Base-by-base conservation (phyloP, 495 filamentous ascomycete genomes). In the Aspergillus mulundensis region DNA sequence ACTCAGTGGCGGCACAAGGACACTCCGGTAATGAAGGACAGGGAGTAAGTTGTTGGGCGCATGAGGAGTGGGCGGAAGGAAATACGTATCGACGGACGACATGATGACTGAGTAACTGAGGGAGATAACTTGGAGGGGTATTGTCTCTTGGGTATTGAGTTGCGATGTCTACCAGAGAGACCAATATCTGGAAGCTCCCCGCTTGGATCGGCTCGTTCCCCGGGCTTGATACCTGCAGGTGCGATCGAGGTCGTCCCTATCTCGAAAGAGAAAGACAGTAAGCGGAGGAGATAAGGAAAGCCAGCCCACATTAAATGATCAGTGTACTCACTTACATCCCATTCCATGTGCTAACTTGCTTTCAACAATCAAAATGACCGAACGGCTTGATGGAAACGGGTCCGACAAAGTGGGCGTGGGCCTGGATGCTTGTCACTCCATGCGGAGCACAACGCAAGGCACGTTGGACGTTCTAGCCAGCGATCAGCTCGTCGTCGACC, bases 21-120 rank as follows among this genome's bases (percentile, higher is more conserved):
- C 32, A 15, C 12, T 36, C 32, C 11, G 32, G 32, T 36, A 76
- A 24, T 77, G 57, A 18, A 78, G 66, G 25, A 71, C 70, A 1
- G 72, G 68, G 3, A 74, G 61, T 10, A 39, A 25, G 21, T 67
- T 73, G 56, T 78, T 76, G 11, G 73, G 72, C 21, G 74, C 68
- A 48, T 73, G 61, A 14, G 59, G 40, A 19, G 71, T 75, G 1
- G 70, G 67, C n/a, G 58, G 45, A 45, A 68, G 53, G 24, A 55
- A 60, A 51, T 66, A 67, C 15, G 48, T 52, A 47, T 72, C 61
- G 2, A 44, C 42, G 15, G 42, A 23, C 40, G 40, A 3, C 42
- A 44, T 44, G 16, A 44, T n/a, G 16, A 16, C 1, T 1, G 20
- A 28, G 3, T 8, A 28, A 4, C 25, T 4, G 8, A 28, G 8